A percentile compares a stretch with the other conserved stretches of the same genome.
These are phyloP conservation scores for Penicillium sp. DNA, from an alignment of 2,329 filamentous ascomycete species.

Conservation along the genomic window DNA sequence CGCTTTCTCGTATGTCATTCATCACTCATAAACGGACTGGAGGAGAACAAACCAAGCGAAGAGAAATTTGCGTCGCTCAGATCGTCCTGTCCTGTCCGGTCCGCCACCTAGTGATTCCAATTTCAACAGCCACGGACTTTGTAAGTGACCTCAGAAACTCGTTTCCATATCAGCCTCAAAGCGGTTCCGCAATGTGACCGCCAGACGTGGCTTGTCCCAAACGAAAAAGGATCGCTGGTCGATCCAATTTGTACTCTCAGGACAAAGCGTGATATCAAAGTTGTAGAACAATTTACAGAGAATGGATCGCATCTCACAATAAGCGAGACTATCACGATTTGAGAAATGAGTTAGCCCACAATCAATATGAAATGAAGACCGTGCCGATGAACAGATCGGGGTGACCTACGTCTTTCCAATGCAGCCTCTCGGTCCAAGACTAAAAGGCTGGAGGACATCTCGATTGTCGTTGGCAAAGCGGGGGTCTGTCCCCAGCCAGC, in stretches of 20 bases:
- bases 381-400: background rate
- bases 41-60: too few species aligned
- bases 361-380: too few species aligned
- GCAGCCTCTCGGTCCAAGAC: slow-evolving; percentile 32
- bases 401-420: slow-evolving; percentile 25
- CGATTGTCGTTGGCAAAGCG: slow-evolving; percentile 18
- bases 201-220: slow-evolving; percentile 24
- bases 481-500: slow-evolving; percentile 25
- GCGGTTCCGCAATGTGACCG: slow-evolving; percentile 12
- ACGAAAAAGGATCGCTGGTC: slow-evolving; percentile 21
- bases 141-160: background rate
- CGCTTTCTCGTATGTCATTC: too few species aligned
- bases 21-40: too few species aligned
- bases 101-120: background rate
- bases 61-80: too few species aligned
- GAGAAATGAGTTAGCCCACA: background rate
- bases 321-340: slow-evolving; percentile 15
- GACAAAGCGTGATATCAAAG: slow-evolving; percentile 18
- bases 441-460: slow-evolving; percentile 30
- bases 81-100: too few species aligned
- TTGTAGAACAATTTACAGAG: slow-evolving; percentile 23
- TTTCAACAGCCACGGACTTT: too few species aligned
- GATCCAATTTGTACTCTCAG: slow-evolving; percentile 15
- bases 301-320: slow-evolving; percentile 22
- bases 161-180: background rate